Evolutionary conservation across 1,139 yeast species (phyloP), one percentile per base, ranked within the genome.

Genomic region (Martiniozyma asiatica): DNA sequence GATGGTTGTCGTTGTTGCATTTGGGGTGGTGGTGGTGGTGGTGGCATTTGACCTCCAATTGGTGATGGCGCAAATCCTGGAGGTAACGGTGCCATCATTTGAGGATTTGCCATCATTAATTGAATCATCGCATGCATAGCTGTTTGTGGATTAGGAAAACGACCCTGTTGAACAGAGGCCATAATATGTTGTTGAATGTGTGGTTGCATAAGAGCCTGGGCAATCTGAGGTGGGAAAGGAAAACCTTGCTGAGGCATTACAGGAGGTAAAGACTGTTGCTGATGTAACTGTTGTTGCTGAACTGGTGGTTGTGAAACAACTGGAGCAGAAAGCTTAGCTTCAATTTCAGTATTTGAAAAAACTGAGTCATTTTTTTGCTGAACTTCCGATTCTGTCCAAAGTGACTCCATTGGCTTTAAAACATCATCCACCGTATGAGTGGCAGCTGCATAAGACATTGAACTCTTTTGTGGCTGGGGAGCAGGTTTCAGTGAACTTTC

Each of bases 261-360:
- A 17, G 30, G 29, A 8, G 35, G 40, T 11, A 26, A 29, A 24
- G 29, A 38, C 14, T 26, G 19, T 11, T 11, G 16, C 15, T 20
- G 29, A 20, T 35, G 39, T 13, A 29, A 19, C 11, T 35, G 39
- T 11, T 32, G 37, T 25, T 39, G 43, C 10, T 20, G 35, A 20
- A 31, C 34, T 16, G 26, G 36, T 26, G 29, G 41, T 16, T 43
- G 58, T 34, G 39, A 30, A 6, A 14, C 10, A 20, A 17, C 18
- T 40, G 24, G 20, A 15, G 13, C 21, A 6, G 16, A 59, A 54
- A 79, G 64, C 46, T 73, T 82, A 10, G 87, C 81, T 51, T 79
- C 89, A 41, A 77, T 73, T 45, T 80, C 89, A 50, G 75, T 84
- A 43, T 79, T 59, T 11, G 87, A 75, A 41, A 75, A 58, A 27